Conservation (phyloP, 2,329 filamentous ascomycete species). For the Xylaria sp. region DNA sequence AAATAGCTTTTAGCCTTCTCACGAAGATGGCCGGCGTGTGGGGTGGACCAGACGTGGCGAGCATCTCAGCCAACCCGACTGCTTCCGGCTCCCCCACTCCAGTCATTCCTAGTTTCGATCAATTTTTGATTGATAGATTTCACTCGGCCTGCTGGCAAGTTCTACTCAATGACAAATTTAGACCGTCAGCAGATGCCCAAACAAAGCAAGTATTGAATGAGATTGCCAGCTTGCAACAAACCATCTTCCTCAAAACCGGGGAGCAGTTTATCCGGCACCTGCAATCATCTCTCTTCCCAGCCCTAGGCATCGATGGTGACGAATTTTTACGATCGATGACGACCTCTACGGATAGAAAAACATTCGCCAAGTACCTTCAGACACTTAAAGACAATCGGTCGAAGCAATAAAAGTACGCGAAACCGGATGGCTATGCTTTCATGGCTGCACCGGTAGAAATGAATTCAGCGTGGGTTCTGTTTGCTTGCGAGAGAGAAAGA, state of each 20-base stretch:
- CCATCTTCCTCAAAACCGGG: slow-evolving; percentile 86
- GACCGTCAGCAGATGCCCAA: slow-evolving; percentile 74
- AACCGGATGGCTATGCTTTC: not conserved
- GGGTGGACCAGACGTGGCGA: slow-evolving; percentile 76
- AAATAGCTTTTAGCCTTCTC: slow-evolving; percentile 77
- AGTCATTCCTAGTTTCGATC: slow-evolving; percentile 79
- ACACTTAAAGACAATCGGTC: slow-evolving; percentile 45
- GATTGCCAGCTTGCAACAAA: slow-evolving; percentile 80
- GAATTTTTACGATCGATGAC: slow-evolving; percentile 57
- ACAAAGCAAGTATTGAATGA: slow-evolving; percentile 83
- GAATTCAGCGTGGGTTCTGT: not conserved
- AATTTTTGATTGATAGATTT: slow-evolving; percentile 84
- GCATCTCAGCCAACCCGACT: slow-evolving; percentile 47
- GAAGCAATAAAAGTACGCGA: slow-evolving; percentile 2
- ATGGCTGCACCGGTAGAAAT: not conserved
- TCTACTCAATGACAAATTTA: slow-evolving; percentile 71
- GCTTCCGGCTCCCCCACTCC: slow-evolving; percentile 48
- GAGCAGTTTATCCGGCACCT: slow-evolving; percentile 70
- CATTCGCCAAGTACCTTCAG: slow-evolving; percentile 60
- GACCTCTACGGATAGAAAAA: slow-evolving; percentile 54
- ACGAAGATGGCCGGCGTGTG: slow-evolving; percentile 78
- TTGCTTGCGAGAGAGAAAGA: not conserved
- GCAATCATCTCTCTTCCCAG: slow-evolving; percentile 57
- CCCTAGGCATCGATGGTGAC: slow-evolving; percentile 57
- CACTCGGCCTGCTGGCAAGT: slow-evolving; percentile 88